Percentiles rank a stretch among this genome's conserved stretches.
phyloP scores from a whole-genome alignment of 805 yeast genomes.

The Lipomyces sp. region DNA sequence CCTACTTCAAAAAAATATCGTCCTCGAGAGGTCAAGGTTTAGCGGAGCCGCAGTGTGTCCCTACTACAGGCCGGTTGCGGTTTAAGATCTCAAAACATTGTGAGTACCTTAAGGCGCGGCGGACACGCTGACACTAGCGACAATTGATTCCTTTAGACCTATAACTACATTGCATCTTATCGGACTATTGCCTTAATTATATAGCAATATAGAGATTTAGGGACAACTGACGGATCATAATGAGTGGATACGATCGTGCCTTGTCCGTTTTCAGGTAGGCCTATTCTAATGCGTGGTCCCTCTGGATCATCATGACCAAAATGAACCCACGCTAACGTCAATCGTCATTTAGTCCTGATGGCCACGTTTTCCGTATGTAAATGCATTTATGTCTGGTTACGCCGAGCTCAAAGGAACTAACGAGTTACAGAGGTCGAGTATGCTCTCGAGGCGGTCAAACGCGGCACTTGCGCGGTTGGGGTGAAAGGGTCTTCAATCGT shows the following conservation, averaged over 20 bases:
- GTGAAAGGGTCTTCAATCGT: constrained; percentile 88
- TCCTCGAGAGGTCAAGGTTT: not conserved
- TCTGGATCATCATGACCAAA: not conserved
- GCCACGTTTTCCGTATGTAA: constrained; percentile 87
- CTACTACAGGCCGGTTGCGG: not conserved
- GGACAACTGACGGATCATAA: constrained; percentile 42
- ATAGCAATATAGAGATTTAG: not conserved
- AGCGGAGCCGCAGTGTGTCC: not conserved
- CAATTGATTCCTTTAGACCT: not conserved
- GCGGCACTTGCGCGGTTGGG: constrained; percentile 98
- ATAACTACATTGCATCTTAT: not conserved
- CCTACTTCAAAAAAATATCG: too few species aligned
- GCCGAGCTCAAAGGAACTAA: constrained; percentile 42
- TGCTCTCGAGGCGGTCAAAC: constrained; percentile 95
- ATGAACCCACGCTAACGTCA: not conserved
- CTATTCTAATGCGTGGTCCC: not conserved
- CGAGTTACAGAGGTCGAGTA: constrained; percentile 79
- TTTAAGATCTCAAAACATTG: not conserved
- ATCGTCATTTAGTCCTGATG: constrained; percentile 74
- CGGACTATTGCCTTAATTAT: not conserved
- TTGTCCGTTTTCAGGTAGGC: constrained; percentile 93
- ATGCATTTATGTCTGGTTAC: not conserved
- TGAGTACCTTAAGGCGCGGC: not conserved
- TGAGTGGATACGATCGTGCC: constrained; percentile 99
- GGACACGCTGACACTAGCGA: not conserved